A percentile compares a stretch with the other conserved stretches of the same genome.
These are phyloP conservation scores for Spiromastix sp. DNA, from an alignment of 2,329 filamentous ascomycete species.

Conservation along the genomic window DNA sequence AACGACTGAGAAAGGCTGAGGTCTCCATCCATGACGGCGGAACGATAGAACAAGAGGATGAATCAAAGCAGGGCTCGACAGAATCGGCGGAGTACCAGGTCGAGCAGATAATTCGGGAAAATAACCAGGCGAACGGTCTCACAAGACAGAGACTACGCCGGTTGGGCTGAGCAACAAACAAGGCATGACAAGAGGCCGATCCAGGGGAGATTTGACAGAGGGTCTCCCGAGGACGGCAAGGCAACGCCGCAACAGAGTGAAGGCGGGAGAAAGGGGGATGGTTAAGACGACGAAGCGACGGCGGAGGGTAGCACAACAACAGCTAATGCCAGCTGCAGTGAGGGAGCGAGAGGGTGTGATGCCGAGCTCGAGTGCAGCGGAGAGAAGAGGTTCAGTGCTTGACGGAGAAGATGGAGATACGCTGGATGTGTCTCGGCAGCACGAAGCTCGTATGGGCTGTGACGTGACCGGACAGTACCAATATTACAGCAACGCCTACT, in stretches of 20 bases:
- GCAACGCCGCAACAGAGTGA: neutral
- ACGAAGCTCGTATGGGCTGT: no score
- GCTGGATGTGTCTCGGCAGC: no score
- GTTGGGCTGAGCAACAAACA: slow-evolving; percentile 4
- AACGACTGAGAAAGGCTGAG: slow-evolving; percentile 84
- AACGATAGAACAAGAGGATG: neutral
- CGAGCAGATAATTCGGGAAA: neutral
- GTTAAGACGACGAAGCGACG: neutral
- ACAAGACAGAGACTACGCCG: slow-evolving; percentile 9
- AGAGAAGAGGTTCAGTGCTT: no score
- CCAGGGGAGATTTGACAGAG: neutral
- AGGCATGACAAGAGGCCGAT: slow-evolving; percentile 8
- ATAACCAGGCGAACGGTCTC: slow-evolving; percentile 9
- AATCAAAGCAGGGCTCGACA: neutral
- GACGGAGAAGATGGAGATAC: no score
- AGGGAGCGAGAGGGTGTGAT: neutral
- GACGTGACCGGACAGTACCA: no score
- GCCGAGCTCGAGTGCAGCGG: no score
- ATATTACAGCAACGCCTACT: no score
- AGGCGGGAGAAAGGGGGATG: neutral
- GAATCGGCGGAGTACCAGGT: no score
- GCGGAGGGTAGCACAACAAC: neutral
- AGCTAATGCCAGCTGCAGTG: neutral
- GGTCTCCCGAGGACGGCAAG: neutral
- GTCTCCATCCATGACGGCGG: slow-evolving; percentile 68